Evolutionary conservation across 305 asterid genomes (phyloP), one percentile per base, ranked within the genome.

Genomic region (Plantago coronopus): DNA sequence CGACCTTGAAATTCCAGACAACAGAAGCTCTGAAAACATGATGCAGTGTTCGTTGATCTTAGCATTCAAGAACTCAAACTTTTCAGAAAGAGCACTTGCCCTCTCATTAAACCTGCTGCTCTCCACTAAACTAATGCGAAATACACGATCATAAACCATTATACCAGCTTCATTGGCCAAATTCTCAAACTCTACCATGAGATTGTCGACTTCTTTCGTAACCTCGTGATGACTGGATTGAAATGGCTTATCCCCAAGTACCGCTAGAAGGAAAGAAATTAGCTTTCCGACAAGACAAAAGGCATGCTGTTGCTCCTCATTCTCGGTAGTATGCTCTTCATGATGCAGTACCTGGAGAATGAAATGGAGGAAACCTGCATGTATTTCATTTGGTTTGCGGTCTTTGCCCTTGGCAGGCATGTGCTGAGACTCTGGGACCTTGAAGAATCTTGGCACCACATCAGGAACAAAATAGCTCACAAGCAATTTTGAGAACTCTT

Each of bases 171-270:
- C 49, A 11, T 38, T 57, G 0, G 49, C 15, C 8, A 57, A 0
- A 0, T 0, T 17, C 15, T 57, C 18, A 1, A 57, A 34, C 38
- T 38, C 62, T 1, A 7, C 29, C 18, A 57, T 37, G 23, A 57
- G 48, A 19, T 37, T 37, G 25, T 37, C 1, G 6, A 57, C 47
- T 11, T 57, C 29, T 11, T 20, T 49, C 14, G 1, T 2, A 21
- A 34, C 15, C 13, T 9, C 15, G 2, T 38, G 15, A 38, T 38
- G 38, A 37, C 18, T 1, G 19, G 12, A 23, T 1, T 42, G n/a
- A n/a, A n/a, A n/a, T 14, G 49, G 62, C 14, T 2, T 57, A 14
- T 57, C 62, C 29, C 62, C 62, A 15, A 57, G 62, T 0, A 57
- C 8, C 0, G 31, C 15, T 0, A 38, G 19, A 57, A 38, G 62